Conservation (phyloP, 2,329 filamentous ascomycete species). For the Exophiala sp. region DNA sequence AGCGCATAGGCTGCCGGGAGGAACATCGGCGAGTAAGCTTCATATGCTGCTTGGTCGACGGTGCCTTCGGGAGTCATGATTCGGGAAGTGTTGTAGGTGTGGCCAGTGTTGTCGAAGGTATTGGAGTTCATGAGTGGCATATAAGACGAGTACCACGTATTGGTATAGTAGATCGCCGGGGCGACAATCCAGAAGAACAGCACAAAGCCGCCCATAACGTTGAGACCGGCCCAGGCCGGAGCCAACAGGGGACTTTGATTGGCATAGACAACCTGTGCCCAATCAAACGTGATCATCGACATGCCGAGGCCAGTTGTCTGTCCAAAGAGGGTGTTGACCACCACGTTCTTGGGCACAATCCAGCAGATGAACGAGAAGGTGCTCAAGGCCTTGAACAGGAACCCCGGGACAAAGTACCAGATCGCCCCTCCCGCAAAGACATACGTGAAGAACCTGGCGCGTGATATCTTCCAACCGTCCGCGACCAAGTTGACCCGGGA, state of each 20-base stretch:
- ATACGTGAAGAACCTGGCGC: slow-evolving; percentile 75
- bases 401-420: slow-evolving; percentile 79
- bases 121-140: slow-evolving; percentile 57
- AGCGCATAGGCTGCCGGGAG: slow-evolving; percentile 54
- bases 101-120: slow-evolving; percentile 60
- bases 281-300: slow-evolving; percentile 82
- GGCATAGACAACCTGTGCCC: slow-evolving; percentile 72
- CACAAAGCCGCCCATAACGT: slow-evolving; percentile 71
- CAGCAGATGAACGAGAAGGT: slow-evolving; percentile 85
- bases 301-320: slow-evolving; percentile 79
- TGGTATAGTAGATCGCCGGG: slow-evolving; percentile 62
- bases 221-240: slow-evolving; percentile 78
- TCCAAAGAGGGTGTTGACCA: slow-evolving; percentile 78
- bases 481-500: slow-evolving; percentile 74
- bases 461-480: slow-evolving; percentile 72
- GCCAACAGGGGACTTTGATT: slow-evolving; percentile 78
- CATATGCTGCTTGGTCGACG: slow-evolving; percentile 58
- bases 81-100: slow-evolving; percentile 54
- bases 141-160: slow-evolving; percentile 53
- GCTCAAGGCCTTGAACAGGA: slow-evolving; percentile 74
- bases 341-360: slow-evolving; percentile 76
- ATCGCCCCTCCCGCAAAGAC: slow-evolving; percentile 64
- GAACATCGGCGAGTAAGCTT: slow-evolving; percentile 59
- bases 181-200: slow-evolving; percentile 79
- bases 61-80: slow-evolving; percentile 51